A percentile compares a stretch with the other conserved stretches of the same genome.
These are phyloP conservation scores for Lunularia cruciata DNA, from an alignment of 225 moss, liverwort and hornwort species.

Conservation along the genomic window DNA sequence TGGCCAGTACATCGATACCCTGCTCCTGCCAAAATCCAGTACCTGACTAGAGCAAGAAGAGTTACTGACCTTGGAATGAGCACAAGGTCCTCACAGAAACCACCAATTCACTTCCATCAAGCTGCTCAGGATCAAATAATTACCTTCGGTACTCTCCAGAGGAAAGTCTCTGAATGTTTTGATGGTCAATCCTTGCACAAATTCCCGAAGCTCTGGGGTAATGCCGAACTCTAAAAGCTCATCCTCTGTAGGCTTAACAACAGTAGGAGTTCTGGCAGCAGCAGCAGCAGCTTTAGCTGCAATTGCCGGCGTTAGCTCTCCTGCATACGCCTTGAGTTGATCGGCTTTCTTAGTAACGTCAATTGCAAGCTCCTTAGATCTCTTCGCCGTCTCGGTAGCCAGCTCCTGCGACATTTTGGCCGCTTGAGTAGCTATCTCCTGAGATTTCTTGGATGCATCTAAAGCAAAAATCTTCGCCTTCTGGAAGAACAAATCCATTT, in stretches of 20 bases:
- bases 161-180: conserved; percentile 88
- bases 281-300: conserved; percentile 31
- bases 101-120: neutral
- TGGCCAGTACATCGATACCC: neutral
- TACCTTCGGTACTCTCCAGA: conserved; percentile 67
- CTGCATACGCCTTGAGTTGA: conserved; percentile 86
- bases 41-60: too few relatives aligned
- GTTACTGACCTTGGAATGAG: too few relatives aligned
- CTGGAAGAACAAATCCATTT: conserved; percentile 82
- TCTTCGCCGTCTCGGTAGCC: conserved; percentile 82
- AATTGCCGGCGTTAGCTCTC: conserved; percentile 69
- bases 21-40: too few relatives aligned
- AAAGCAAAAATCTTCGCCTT: conserved; percentile 76
- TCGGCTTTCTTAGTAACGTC: conserved; percentile 85
- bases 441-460: conserved; percentile 93
- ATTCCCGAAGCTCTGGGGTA: conserved; percentile 82
- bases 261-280: conserved; percentile 25
- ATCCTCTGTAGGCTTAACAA: conserved; percentile 58
- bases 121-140: conserved; percentile 4
- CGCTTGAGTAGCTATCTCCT: conserved; percentile 87
- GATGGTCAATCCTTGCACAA: conserved; percentile 85
- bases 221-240: conserved; percentile 90
- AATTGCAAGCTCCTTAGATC: conserved; percentile 73
- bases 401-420: conserved; percentile 86
- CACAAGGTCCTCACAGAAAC: too few relatives aligned